A percentile compares a stretch with the other conserved stretches of the same genome.
Conservation (phyloP, 2,329 filamentous ascomycete species). For the Pseudogymnoascus sp. region DNA sequence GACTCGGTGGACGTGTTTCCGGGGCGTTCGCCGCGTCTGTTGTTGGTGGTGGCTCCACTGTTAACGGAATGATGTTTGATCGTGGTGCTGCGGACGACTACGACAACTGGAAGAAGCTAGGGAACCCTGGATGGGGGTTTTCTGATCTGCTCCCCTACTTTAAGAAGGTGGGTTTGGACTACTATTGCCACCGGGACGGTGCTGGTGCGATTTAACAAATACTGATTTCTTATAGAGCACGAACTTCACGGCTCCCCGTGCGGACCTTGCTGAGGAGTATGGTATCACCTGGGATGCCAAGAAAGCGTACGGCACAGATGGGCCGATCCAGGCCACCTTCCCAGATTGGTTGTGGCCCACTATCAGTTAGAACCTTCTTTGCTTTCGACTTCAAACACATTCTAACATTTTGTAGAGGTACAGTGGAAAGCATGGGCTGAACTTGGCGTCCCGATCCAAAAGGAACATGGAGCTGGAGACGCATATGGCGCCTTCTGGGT, state of each 20-base stretch:
- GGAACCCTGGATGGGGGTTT: constrained; percentile 38
- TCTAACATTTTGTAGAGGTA: constrained; percentile 9
- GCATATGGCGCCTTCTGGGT: constrained; percentile 32
- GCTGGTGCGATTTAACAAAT: background rate
- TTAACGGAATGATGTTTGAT: constrained; percentile 34
- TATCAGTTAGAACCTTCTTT: constrained; percentile 21
- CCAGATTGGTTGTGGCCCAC: constrained; percentile 31
- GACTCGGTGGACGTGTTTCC: background rate
- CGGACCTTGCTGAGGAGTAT: constrained; percentile 26
- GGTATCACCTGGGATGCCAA: constrained; percentile 28
- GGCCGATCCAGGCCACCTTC: constrained; percentile 34
- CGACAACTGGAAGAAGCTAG: constrained; percentile 37
- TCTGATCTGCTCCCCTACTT: constrained; percentile 34
- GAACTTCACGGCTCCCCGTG: constrained; percentile 28
- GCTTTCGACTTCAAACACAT: background rate
- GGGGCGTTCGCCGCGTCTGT: constrained; percentile 1
- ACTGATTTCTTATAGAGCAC: constrained; percentile 24
- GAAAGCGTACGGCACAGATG: constrained; percentile 28
- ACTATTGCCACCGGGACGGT: background rate
- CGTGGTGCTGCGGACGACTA: constrained; percentile 33
- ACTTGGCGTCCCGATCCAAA: constrained; percentile 29
- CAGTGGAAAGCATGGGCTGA: constrained; percentile 27
- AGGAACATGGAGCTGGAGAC: constrained; percentile 31
- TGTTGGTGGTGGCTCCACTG: constrained; percentile 31
- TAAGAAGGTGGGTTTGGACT: constrained; percentile 27